phyloP scores from a whole-genome alignment of 257 asterid species.

The Gynochthodes officinalis region DNA sequence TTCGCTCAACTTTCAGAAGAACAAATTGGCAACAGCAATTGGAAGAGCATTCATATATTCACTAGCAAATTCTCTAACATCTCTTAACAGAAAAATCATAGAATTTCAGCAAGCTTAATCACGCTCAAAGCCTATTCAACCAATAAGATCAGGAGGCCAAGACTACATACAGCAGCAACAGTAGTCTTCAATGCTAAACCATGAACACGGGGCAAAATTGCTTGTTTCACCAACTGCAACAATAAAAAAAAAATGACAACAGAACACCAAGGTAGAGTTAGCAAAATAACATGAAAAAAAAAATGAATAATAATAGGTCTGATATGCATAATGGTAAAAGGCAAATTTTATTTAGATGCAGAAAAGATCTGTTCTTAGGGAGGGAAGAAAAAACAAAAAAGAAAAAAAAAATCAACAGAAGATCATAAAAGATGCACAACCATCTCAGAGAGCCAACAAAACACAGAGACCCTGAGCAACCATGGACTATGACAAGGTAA shows the following conservation, averaged over 20 bases:
- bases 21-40: background rate
- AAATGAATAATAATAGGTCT: background rate
- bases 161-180: constrained; percentile 88
- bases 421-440: background rate
- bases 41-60: background rate
- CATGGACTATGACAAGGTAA: background rate
- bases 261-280: background rate
- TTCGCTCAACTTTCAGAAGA: background rate
- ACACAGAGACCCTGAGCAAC: background rate
- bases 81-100: background rate
- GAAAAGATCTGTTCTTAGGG: background rate
- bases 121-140: background rate
- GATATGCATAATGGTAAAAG: background rate
- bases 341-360: background rate
- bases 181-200: constrained; percentile 97
- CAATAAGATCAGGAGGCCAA: constrained; percentile 15
- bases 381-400: too few relatives aligned
- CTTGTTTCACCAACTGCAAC: constrained; percentile 82
- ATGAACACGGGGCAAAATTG: constrained; percentile 88
- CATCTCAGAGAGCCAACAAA: background rate
- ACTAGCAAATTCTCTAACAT: background rate
- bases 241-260: constrained; percentile 13
- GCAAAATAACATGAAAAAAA: background rate
- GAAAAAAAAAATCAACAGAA: too few relatives aligned
- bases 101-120: background rate